Conservation (phyloP, 257 asterid genomes). For the Mitragyna speciosa region DNA sequence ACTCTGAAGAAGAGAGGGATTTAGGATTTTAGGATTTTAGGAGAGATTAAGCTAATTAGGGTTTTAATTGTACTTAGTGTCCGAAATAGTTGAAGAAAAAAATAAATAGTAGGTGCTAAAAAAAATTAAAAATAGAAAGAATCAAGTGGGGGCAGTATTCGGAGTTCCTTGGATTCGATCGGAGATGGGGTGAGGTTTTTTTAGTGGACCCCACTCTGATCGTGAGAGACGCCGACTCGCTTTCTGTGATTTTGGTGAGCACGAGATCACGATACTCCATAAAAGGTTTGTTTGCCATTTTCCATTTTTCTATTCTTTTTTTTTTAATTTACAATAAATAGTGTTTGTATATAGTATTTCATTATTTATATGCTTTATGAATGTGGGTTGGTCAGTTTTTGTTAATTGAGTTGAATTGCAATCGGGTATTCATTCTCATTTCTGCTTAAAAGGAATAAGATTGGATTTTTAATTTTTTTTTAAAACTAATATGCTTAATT, state of each 20-base stretch:
- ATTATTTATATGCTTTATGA: too few relatives aligned
- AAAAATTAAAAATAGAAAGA: background rate
- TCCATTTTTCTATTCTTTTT: background rate
- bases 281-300: constrained; percentile 9
- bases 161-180: constrained; percentile 9
- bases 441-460: background rate
- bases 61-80: background rate
- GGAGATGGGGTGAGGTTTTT: constrained; percentile 19
- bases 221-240: constrained; percentile 23
- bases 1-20: background rate
- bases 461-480: background rate
- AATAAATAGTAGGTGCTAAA: background rate
- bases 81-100: background rate
- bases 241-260: constrained; percentile 38
- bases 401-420: background rate
- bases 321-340: constrained; percentile 4
- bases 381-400: constrained; percentile 1
- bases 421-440: background rate
- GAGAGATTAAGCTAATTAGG: background rate
- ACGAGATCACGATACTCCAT: constrained; percentile 48
- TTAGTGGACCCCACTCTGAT: constrained; percentile 19
- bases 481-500: background rate
- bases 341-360: background rate
- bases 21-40: constrained; percentile 10
- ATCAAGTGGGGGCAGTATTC: background rate